Evolutionary conservation across 2,329 filamentous ascomycete species (phyloP).

Genomic region (Fonsecaea monophora): DNA sequence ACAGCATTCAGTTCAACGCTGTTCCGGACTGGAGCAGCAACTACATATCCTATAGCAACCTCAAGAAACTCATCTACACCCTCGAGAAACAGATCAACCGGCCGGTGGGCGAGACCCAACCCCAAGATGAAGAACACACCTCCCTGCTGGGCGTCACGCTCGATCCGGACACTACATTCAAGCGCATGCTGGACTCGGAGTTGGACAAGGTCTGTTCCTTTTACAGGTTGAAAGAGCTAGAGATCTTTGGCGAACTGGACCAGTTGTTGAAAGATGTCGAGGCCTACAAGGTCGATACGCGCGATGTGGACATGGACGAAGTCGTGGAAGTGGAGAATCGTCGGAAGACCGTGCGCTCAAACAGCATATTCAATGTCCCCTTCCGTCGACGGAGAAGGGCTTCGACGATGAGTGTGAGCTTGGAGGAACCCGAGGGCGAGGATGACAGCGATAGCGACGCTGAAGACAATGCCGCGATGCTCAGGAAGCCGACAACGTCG

Average conservation of each 20-base stretch:
- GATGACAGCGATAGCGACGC: slow-evolving; percentile 52
- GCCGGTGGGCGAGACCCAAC: slow-evolving; percentile 55
- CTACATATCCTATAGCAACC: slow-evolving; percentile 97
- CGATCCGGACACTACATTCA: slow-evolving; percentile 82
- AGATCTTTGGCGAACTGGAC: slow-evolving; percentile 81
- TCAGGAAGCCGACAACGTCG: slow-evolving; percentile 44
- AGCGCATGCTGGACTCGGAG: slow-evolving; percentile 81
- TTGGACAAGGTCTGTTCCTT: slow-evolving; percentile 94
- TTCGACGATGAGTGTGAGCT: slow-evolving; percentile 53
- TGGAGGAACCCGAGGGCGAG: slow-evolving; percentile 63
- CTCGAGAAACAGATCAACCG: slow-evolving; percentile 85
- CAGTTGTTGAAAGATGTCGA: slow-evolving; percentile 77
- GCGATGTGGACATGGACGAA: slow-evolving; percentile 52
- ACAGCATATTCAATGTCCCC: slow-evolving; percentile 62
- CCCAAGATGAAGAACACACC: slow-evolving; percentile 79
- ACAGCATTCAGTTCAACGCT: slow-evolving; percentile 98
- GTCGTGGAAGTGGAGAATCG: slow-evolving; percentile 52
- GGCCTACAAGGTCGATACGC: slow-evolving; percentile 67
- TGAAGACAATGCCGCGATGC: slow-evolving; percentile 38
- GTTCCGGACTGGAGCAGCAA: slow-evolving; percentile 99
- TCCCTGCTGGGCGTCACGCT: slow-evolving; percentile 73
- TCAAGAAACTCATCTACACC: slow-evolving; percentile 98
- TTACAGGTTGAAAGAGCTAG: slow-evolving; percentile 85
- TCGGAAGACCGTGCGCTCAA: slow-evolving; percentile 50
- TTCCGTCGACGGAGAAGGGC: slow-evolving; percentile 55